Conservation (phyloP, 768 basidiomycete genomes). For the Mycena kentingensis region DNA sequence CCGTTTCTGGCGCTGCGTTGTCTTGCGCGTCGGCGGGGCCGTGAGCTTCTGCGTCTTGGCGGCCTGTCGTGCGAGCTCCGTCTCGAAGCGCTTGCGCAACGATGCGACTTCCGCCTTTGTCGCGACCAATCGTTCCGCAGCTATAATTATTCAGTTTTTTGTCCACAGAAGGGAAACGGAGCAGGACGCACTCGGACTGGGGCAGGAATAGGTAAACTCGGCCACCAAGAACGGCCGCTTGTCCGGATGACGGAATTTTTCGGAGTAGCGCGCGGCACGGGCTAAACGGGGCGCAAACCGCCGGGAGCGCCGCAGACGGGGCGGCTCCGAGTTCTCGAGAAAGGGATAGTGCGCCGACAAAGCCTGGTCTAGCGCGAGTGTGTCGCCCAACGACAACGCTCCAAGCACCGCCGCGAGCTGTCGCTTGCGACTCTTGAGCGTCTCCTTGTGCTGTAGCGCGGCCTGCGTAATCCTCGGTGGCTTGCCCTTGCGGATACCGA, state of each 20-base stretch:
- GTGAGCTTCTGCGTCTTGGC: constrained; percentile 60
- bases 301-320: constrained; percentile 55
- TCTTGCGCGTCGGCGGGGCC: constrained; percentile 32
- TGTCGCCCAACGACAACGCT: constrained; percentile 64
- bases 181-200: constrained; percentile 70
- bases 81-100: constrained; percentile 70
- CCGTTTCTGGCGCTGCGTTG: constrained; percentile 27
- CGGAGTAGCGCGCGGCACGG: constrained; percentile 45
- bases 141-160: constrained; percentile 38
- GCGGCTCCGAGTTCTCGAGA: constrained; percentile 27
- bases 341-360: constrained; percentile 53
- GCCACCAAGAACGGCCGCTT: constrained; percentile 49
- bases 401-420: constrained; percentile 74
- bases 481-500: constrained; percentile 41
- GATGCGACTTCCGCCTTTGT: constrained; percentile 69
- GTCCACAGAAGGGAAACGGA: constrained; percentile 24
- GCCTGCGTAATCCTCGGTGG: constrained; percentile 64
- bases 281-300: constrained; percentile 52
- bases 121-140: constrained; percentile 68
- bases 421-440: constrained; percentile 65
- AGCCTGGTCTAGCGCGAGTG: constrained; percentile 77
- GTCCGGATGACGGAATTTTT: constrained; percentile 42
- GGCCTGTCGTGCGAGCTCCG: constrained; percentile 72
- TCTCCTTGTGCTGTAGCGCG: constrained; percentile 74
- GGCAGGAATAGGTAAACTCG: constrained; percentile 63